Percentiles rank a stretch among this genome's conserved stretches.
These are phyloP conservation scores for Starmerella gropengiesseri DNA, from an alignment of 805 yeast species.

Conservation along the genomic window DNA sequence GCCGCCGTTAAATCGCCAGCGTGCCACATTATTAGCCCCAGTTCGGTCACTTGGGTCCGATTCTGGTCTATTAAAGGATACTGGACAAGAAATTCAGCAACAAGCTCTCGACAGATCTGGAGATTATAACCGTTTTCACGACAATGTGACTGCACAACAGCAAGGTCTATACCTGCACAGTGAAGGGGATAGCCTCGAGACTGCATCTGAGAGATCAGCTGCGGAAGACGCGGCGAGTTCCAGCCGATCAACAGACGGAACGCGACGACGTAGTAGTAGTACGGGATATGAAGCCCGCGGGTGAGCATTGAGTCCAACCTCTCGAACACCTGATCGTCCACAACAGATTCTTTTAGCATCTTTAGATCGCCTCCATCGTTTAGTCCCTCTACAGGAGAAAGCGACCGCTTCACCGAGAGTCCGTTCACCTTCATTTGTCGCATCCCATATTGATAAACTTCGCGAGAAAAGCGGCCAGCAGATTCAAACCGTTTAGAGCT, in stretches of 20 bases:
- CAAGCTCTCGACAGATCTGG: constrained; percentile 5
- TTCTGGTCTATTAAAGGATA: constrained; percentile 22
- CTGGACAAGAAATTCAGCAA: constrained; percentile 20
- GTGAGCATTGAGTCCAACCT: constrained; percentile 10
- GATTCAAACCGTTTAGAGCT: not conserved
- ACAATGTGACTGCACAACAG: constrained; percentile 18
- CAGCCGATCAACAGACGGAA: constrained; percentile 14
- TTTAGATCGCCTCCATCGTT: not conserved
- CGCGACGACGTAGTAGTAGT: constrained; percentile 13
- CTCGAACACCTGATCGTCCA: constrained; percentile 2
- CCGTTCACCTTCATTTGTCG: not conserved
- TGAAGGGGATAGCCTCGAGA: constrained; percentile 19
- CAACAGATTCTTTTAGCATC: not conserved
- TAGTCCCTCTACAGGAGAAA: not conserved
- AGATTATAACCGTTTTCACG: constrained; percentile 2
- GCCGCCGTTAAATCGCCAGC: constrained; percentile 11
- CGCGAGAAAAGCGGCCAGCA: not conserved
- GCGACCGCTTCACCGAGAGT: not conserved
- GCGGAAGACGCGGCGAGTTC: not conserved
- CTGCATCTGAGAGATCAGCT: constrained; percentile 8
- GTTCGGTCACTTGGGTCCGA: constrained; percentile 17
- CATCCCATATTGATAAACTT: not conserved
- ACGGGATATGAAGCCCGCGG: constrained; percentile 17
- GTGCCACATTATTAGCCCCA: constrained; percentile 14
- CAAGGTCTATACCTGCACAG: constrained; percentile 23